Evolutionary conservation across 2,329 filamentous ascomycete genomes (phyloP).

Genomic region (Colletotrichum sp.): DNA sequence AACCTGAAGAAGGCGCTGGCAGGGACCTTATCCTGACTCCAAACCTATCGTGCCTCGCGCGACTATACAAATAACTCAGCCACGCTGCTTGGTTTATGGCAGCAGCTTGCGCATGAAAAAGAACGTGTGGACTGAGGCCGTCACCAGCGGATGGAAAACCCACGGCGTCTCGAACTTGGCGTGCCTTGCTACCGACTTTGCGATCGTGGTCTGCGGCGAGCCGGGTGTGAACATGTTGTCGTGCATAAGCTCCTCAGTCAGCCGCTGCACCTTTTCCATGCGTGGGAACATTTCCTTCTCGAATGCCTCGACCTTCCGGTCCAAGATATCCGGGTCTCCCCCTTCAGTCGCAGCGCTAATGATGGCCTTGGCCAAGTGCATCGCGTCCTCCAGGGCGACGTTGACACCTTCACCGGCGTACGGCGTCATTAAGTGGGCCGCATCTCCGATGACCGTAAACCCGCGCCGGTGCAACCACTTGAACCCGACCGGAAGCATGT

Average conservation of each 20-base stretch:
- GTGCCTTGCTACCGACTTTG: conserved; percentile 35
- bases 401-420: conserved; percentile 67
- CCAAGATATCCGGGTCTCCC: conserved; percentile 28
- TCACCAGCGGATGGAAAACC: conserved; percentile 33
- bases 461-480: conserved; percentile 52
- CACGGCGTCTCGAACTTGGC: conserved; percentile 33
- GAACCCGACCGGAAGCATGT: conserved; percentile 55
- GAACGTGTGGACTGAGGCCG: conserved; percentile 30
- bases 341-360: conserved; percentile 28
- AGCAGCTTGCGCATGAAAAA: conserved; percentile 26
- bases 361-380: conserved; percentile 51
- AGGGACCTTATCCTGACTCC: conserved; percentile 10
- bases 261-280: conserved; percentile 38
- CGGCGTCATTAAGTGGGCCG: conserved; percentile 64
- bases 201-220: conserved; percentile 47
- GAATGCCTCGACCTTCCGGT: conserved; percentile 36
- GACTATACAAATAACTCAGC: neutral
- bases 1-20: neutral
- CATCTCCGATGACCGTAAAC: conserved; percentile 62
- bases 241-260: conserved; percentile 49
- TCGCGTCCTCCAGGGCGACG: conserved; percentile 58
- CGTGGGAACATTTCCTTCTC: conserved; percentile 44
- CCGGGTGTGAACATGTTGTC: conserved; percentile 53
- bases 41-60: neutral
- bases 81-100: neutral